Evolutionary conservation across 441 rosid species (phyloP).

Genomic region (Lepidium campestre): DNA sequence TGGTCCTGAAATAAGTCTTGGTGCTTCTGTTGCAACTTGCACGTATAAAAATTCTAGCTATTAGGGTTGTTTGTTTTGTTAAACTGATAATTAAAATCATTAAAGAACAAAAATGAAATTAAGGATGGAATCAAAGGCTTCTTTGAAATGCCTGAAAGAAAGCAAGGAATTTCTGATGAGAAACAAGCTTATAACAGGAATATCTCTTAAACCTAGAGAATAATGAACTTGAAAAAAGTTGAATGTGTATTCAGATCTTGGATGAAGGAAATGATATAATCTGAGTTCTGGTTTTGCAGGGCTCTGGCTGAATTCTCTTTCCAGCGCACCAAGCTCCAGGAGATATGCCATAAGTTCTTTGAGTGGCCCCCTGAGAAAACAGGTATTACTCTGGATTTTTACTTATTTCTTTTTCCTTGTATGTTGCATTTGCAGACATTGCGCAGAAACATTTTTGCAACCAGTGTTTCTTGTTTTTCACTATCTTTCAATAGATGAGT

Average conservation of each 20-base stretch:
- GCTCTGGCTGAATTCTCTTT: constrained; percentile 57
- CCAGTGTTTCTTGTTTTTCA: neutral
- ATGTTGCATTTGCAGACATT: constrained; percentile 3
- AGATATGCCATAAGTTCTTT: constrained; percentile 58
- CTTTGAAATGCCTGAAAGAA: neutral
- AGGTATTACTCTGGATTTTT: constrained; percentile 41
- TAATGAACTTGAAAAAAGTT: neutral
- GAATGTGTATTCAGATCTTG: neutral
- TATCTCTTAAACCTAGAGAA: neutral
- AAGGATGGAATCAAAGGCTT: neutral
- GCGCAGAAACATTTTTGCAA: neutral
- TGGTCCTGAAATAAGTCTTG: neutral
- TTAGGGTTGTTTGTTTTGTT: constrained; percentile 2
- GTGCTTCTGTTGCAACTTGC: neutral
- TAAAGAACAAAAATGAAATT: neutral
- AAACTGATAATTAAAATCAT: neutral
- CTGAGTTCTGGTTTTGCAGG: constrained; percentile 27
- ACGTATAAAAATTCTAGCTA: neutral
- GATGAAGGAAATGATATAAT: neutral
- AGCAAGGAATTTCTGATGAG: neutral
- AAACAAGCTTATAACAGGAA: neutral
- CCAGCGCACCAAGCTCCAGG: constrained; percentile 52
- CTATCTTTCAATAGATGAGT: constrained; percentile 55
- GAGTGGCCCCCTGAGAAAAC: constrained; percentile 88
- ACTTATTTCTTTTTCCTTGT: neutral